These are phyloP conservation scores for Taxawa tesnikishii DNA, from an alignment of 2,329 filamentous ascomycete genomes.

Conservation along the genomic window DNA sequence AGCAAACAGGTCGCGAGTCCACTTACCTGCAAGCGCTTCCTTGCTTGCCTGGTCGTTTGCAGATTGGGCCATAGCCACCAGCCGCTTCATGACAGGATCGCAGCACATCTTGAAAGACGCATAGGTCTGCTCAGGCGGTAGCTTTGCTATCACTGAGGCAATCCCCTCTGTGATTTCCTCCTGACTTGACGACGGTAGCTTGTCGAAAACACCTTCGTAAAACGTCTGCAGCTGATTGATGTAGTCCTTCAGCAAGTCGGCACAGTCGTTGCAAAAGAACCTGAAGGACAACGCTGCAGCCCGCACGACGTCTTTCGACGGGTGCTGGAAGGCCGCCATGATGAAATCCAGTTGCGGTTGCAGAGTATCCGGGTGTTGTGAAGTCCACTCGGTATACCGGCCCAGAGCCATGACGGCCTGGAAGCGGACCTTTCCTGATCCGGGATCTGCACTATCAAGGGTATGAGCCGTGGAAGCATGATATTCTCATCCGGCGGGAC, in stretches of 20 bases:
- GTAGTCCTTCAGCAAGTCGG: constrained; percentile 69
- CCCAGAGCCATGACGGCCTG: constrained; percentile 96
- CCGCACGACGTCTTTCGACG: constrained; percentile 79
- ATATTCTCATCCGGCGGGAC: constrained; percentile 79
- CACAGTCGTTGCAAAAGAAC: constrained; percentile 94
- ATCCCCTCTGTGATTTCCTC: constrained; percentile 96
- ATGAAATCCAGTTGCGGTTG: constrained; percentile 93
- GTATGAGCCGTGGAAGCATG: constrained; percentile 84
- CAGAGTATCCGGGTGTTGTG: constrained; percentile 82
- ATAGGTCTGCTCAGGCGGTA: constrained; percentile 70
- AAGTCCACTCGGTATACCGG: constrained; percentile 95
- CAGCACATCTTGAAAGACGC: constrained; percentile 82
- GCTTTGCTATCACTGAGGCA: constrained; percentile 77
- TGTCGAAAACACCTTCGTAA: constrained; percentile 80
- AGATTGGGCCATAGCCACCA: constrained; percentile 78
- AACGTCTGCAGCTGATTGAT: constrained; percentile 81
- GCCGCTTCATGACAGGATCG: constrained; percentile 72
- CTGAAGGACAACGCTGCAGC: constrained; percentile 91
- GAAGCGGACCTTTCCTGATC: constrained; percentile 97
- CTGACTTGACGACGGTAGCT: constrained; percentile 73
- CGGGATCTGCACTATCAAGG: constrained; percentile 84
- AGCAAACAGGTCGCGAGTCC: neutral
- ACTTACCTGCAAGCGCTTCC: constrained; percentile 67
- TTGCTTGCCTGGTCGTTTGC: constrained; percentile 75
- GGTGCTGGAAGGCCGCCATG: constrained; percentile 79